A percentile compares a stretch with the other conserved stretches of the same genome.
Conservation (phyloP, 805 yeast genomes). For the Candida sphagnicola region DNA sequence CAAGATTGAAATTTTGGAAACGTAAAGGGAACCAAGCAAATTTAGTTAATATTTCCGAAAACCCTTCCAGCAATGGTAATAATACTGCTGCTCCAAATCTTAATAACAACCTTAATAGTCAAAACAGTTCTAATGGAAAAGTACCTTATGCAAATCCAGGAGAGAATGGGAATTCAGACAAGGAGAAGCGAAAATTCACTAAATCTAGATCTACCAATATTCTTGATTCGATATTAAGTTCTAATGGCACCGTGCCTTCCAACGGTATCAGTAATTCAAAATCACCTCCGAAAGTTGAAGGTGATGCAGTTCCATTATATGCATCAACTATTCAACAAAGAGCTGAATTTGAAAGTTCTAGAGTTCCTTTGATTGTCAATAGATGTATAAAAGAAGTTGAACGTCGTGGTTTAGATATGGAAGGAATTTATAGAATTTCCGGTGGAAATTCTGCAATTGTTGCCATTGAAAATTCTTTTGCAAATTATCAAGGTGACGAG, state of each 20-base stretch:
- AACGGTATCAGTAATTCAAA: conserved; percentile 4
- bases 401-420: conserved; percentile 64
- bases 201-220: conserved; percentile 48
- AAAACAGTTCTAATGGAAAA: neutral
- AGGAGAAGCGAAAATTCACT: conserved; percentile 20
- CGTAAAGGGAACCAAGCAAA: conserved; percentile 11
- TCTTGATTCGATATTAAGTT: conserved; percentile 32
- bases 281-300: conserved; percentile 1
- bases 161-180: conserved; percentile 7
- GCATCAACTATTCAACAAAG: conserved; percentile 60
- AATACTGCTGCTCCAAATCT: neutral
- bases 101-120: neutral
- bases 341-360: conserved; percentile 54
- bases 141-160: conserved; percentile 2
- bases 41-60: neutral
- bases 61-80: no score
- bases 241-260: conserved; percentile 9
- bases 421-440: conserved; percentile 88
- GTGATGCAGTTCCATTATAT: conserved; percentile 30
- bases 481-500: conserved; percentile 28
- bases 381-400: conserved; percentile 78
- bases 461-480: conserved; percentile 39
- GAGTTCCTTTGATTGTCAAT: conserved; percentile 67
- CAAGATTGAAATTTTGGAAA: conserved; percentile 43
- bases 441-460: conserved; percentile 73